phyloP scores from a whole-genome alignment of 805 yeast species.

The Spathaspora boniae region DNA sequence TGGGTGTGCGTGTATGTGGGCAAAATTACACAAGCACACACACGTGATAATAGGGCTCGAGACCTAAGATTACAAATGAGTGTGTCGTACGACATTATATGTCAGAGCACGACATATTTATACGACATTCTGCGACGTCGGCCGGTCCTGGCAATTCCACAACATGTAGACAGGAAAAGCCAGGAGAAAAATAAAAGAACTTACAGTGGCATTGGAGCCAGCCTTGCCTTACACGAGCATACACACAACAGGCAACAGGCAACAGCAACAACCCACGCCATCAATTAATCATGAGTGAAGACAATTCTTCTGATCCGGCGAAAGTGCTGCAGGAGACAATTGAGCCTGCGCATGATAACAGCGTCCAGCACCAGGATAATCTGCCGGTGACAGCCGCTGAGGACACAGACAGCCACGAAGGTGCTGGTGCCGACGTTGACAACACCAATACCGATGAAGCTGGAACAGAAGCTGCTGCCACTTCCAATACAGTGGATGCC shows the following conservation, averaged over 20 bases:
- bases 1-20: no score
- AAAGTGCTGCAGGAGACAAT: no score
- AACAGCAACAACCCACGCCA: background rate
- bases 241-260: no score
- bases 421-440: slow-evolving; percentile 6
- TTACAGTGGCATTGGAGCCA: background rate
- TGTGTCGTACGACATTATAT: slow-evolving; percentile 2
- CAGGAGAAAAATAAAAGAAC: background rate
- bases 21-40: no score
- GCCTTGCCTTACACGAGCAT: no score
- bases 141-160: background rate
- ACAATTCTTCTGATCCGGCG: slow-evolving; percentile 3
- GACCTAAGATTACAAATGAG: background rate
- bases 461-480: background rate
- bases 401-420: slow-evolving; percentile 1
- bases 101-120: no score
- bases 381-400: background rate
- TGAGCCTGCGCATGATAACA: no score
- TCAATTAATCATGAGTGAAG: slow-evolving; percentile 1
- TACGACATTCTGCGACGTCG: background rate
- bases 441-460: slow-evolving; percentile 1
- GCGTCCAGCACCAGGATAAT: no score
- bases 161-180: background rate
- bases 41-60: background rate
- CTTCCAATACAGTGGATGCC: no score